These are phyloP conservation scores for Baeospora myosura DNA, from an alignment of 1,284 basidiomycete genomes.

Conservation along the genomic window DNA sequence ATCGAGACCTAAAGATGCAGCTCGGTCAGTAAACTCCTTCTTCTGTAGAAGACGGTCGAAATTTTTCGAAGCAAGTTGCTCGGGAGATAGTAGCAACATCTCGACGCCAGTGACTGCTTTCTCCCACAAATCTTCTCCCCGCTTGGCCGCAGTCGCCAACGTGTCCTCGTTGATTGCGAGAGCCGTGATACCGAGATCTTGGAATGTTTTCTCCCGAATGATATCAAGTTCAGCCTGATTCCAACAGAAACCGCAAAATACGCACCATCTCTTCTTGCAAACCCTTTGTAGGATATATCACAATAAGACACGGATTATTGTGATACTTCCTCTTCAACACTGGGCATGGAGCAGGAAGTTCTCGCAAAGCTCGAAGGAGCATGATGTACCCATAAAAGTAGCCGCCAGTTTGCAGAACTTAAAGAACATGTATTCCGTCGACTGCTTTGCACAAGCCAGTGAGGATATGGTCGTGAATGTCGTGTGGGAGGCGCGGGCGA, in stretches of 20 bases:
- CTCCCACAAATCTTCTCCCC: conserved; percentile 17
- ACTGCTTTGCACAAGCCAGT: conserved; percentile 11
- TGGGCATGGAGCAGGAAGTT: background rate
- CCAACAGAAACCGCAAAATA: background rate
- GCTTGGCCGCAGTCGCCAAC: conserved; percentile 8
- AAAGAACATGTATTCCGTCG: conserved; percentile 10
- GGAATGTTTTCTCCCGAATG: conserved; percentile 1
- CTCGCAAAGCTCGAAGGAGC: background rate
- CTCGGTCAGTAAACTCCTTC: conserved; percentile 8
- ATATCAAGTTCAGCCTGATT: background rate
- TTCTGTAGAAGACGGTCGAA: conserved; percentile 13
- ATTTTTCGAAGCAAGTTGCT: conserved; percentile 17
- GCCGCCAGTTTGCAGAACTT: conserved; percentile 7
- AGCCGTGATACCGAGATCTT: conserved; percentile 3
- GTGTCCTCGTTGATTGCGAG: conserved; percentile 21
- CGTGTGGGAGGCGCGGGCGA: conserved; percentile 9
- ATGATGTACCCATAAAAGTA: background rate
- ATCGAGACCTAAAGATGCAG: conserved; percentile 15
- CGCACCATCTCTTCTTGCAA: conserved; percentile 9
- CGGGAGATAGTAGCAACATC: conserved; percentile 23
- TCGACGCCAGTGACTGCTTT: conserved; percentile 6
- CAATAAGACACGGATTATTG: background rate
- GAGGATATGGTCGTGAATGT: conserved; percentile 11
- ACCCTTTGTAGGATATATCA: conserved; percentile 10
- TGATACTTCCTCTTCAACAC: background rate